A percentile compares a stretch with the other conserved stretches of the same genome.
phyloP scores from a whole-genome alignment of 2,329 filamentous ascomycete species.

The Verticillium dahliae region DNA sequence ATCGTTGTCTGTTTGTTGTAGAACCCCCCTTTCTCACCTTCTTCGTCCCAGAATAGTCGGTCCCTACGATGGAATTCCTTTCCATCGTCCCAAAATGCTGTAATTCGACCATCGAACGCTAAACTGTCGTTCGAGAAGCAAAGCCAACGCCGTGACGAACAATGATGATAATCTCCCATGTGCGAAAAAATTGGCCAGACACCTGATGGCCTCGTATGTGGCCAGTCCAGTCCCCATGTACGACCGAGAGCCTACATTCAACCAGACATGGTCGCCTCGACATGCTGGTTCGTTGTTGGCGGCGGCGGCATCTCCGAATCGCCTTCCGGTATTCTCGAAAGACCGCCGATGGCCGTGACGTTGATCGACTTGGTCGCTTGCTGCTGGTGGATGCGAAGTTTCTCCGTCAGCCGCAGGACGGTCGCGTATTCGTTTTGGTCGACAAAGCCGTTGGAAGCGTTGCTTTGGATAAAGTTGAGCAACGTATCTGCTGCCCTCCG shows the following conservation, averaged over 20 bases:
- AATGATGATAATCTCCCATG: background rate
- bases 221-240: background rate
- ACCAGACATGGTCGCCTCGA: conserved; percentile 25
- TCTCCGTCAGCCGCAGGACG: conserved; percentile 79
- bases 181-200: background rate
- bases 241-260: conserved; percentile 9
- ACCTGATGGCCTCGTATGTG: background rate
- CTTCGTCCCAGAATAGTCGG: background rate
- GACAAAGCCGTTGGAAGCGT: conserved; percentile 57
- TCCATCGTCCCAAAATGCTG: background rate
- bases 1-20: background rate
- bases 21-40: background rate
- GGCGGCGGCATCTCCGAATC: conserved; percentile 39
- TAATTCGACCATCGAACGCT: background rate
- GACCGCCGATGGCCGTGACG: conserved; percentile 33
- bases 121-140: background rate
- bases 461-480: conserved; percentile 71
- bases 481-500: conserved; percentile 75
- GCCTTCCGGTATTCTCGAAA: conserved; percentile 52
- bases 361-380: conserved; percentile 21
- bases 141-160: background rate
- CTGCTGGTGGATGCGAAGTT: conserved; percentile 63
- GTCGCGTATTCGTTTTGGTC: conserved; percentile 73
- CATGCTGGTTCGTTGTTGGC: conserved; percentile 18
- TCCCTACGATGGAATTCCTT: background rate